Evolutionary conservation across 2,329 filamentous ascomycete species (phyloP).

Genomic region (Venturia oleaginea): DNA sequence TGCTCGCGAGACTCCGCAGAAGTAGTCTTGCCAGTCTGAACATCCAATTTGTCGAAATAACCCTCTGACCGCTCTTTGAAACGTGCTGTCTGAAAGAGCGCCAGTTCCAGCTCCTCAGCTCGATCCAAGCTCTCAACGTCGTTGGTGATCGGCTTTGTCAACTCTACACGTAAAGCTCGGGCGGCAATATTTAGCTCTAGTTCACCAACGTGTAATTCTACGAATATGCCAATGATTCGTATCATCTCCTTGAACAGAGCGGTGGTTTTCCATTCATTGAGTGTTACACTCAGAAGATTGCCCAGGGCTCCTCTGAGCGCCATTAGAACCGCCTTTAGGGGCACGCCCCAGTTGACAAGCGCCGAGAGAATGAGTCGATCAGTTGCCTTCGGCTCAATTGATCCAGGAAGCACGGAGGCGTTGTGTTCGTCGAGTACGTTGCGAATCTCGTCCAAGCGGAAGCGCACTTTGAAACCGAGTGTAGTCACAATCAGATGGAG

Average conservation of each 20-base stretch:
- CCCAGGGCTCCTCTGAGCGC: slow-evolving; percentile 17
- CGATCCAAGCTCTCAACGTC: slow-evolving; percentile 19
- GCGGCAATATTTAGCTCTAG: slow-evolving; percentile 20
- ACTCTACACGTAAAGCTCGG: slow-evolving; percentile 25
- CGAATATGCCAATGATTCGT: slow-evolving; percentile 18
- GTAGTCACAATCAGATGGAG: neutral
- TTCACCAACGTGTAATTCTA: slow-evolving; percentile 22
- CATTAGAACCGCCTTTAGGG: slow-evolving; percentile 23
- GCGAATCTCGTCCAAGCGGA: slow-evolving; percentile 2
- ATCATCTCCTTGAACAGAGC: slow-evolving; percentile 22
- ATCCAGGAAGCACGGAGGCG: slow-evolving; percentile 24
- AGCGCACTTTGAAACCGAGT: neutral
- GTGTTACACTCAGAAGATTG: slow-evolving; percentile 19
- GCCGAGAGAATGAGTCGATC: slow-evolving; percentile 24
- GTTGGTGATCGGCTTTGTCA: slow-evolving; percentile 28
- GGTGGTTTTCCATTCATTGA: slow-evolving; percentile 23
- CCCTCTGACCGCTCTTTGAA: slow-evolving; percentile 20
- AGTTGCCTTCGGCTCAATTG: slow-evolving; percentile 27
- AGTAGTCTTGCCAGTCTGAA: slow-evolving; percentile 16
- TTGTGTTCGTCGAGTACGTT: slow-evolving; percentile 18
- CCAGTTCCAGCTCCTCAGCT: slow-evolving; percentile 18
- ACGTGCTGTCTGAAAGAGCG: slow-evolving; percentile 22
- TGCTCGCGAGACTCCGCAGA: neutral
- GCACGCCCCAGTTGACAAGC: slow-evolving; percentile 23
- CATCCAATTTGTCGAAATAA: slow-evolving; percentile 22